These are phyloP conservation scores for Coffea eugenioides DNA, from an alignment of 257 asterid species.

Conservation along the genomic window DNA sequence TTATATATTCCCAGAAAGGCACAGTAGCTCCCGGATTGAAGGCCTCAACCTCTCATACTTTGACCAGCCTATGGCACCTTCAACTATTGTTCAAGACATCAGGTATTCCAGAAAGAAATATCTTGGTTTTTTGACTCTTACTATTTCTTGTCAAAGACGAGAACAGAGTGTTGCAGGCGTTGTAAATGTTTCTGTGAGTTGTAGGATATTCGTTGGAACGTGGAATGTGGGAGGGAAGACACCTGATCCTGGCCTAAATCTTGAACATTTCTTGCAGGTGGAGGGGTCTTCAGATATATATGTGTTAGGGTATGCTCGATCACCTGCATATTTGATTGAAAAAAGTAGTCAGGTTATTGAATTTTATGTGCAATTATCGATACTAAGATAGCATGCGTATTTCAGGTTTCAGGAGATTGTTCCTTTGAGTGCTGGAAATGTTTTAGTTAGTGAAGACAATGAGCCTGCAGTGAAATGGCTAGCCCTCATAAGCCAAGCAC, in stretches of 20 bases:
- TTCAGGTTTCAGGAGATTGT: slow-evolving; percentile 95
- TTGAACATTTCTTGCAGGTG: slow-evolving; percentile 85
- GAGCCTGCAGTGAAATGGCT: slow-evolving; percentile 96
- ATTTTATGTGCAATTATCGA: background rate
- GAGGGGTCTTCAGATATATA: slow-evolving; percentile 87
- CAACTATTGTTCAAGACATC: slow-evolving; percentile 49
- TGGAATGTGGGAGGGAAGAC: slow-evolving; percentile 96
- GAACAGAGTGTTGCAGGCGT: background rate
- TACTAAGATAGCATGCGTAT: background rate
- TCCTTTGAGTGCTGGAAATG: slow-evolving; percentile 89
- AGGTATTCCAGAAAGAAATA: slow-evolving; percentile 38
- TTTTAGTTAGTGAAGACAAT: slow-evolving; percentile 76
- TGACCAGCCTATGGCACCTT: slow-evolving; percentile 48
- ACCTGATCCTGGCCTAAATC: slow-evolving; percentile 69
- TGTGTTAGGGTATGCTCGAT: slow-evolving; percentile 65
- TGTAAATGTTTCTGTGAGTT: background rate
- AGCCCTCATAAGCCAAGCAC: slow-evolving; percentile 72
- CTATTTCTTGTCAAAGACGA: background rate
- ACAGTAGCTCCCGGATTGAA: slow-evolving; percentile 44
- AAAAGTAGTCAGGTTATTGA: background rate
- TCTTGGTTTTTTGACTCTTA: background rate
- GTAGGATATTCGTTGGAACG: slow-evolving; percentile 81
- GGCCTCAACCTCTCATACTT: slow-evolving; percentile 53
- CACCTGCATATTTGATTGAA: background rate
- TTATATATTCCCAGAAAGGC: slow-evolving; percentile 61